A percentile compares a stretch with the other conserved stretches of the same genome.
These are phyloP conservation scores for Ilyonectria mors-panacis DNA, from an alignment of 2,329 filamentous ascomycete genomes.

Conservation along the genomic window DNA sequence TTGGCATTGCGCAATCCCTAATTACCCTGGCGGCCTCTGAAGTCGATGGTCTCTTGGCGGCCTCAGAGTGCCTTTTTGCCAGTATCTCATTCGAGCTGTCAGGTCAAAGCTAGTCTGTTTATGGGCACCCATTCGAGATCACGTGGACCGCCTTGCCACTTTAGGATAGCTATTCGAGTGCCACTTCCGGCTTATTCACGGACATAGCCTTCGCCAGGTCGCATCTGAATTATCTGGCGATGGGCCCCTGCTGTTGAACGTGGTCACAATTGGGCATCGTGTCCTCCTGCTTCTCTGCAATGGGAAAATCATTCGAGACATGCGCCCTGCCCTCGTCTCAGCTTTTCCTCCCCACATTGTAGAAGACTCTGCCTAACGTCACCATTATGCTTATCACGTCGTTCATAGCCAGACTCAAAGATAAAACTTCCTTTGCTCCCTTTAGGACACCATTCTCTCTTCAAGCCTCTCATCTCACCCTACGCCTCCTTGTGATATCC, in stretches of 20 bases:
- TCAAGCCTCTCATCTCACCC: background rate
- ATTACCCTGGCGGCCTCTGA: background rate
- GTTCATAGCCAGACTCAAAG: constrained; percentile 1
- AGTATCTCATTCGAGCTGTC: constrained; percentile 28
- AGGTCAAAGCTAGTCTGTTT: constrained; percentile 19
- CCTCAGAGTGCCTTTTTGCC: background rate
- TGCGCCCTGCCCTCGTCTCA: background rate
- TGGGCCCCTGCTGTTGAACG: constrained; percentile 17
- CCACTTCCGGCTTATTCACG: background rate
- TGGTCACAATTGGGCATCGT: constrained; percentile 26
- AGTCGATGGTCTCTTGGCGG: background rate
- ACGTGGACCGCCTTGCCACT: constrained; percentile 19
- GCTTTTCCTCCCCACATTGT: constrained; percentile 12
- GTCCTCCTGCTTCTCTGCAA: constrained; percentile 8
- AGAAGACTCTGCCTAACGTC: constrained; percentile 1
- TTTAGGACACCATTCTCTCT: background rate
- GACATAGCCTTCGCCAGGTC: constrained; percentile 36
- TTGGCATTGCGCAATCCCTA: background rate
- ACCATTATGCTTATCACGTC: background rate
- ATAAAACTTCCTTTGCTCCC: constrained; percentile 3
- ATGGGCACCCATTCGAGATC: constrained; percentile 27
- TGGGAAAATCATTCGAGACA: constrained; percentile 43
- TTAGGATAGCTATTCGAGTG: constrained; percentile 45
- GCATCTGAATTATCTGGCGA: constrained; percentile 21
- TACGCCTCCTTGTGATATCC: background rate